A percentile compares a stretch with the other conserved stretches of the same genome.
Evolutionary conservation across 208 protist species (phyloP).

Genomic region (Perkinsela sp.): DNA sequence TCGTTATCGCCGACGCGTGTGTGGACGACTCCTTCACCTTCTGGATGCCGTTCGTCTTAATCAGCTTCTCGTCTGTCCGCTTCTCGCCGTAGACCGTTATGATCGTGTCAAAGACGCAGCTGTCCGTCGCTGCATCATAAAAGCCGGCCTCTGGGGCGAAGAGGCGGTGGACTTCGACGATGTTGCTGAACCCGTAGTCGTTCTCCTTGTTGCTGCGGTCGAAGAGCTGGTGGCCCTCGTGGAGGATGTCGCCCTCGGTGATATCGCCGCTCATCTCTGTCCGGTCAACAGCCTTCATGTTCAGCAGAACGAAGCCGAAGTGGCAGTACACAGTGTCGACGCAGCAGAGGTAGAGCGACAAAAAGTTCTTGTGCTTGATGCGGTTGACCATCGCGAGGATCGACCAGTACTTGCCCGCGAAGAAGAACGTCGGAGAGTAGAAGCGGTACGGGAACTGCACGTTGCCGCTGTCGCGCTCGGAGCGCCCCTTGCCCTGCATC

Average conservation of each 20-base stretch:
- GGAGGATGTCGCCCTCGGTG: neutral
- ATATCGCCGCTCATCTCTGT: neutral
- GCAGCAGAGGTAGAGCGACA: neutral
- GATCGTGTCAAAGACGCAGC: neutral
- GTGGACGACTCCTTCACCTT: neutral
- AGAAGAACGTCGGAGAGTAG: neutral
- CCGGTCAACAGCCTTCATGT: neutral
- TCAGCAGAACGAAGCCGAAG: neutral
- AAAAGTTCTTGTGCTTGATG: neutral
- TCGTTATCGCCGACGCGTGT: neutral
- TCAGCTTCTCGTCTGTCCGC: neutral
- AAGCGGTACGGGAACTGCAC: neutral
- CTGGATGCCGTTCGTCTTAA: too few species aligned
- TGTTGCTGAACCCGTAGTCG: conserved; percentile 1
- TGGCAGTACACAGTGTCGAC: neutral
- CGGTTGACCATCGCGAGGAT: neutral
- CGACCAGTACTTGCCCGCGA: neutral
- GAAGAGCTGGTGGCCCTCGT: conserved; percentile 1
- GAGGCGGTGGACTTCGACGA: neutral
- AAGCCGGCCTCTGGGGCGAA: neutral
- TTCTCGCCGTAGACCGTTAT: neutral
- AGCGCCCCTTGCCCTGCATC: neutral
- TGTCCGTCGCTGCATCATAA: neutral
- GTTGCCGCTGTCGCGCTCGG: neutral
- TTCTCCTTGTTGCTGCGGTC: neutral